A percentile compares a stretch with the other conserved stretches of the same genome.
Evolutionary conservation across 2,329 filamentous ascomycete genomes (phyloP).

Genomic region (Aspergillus calidoustus): DNA sequence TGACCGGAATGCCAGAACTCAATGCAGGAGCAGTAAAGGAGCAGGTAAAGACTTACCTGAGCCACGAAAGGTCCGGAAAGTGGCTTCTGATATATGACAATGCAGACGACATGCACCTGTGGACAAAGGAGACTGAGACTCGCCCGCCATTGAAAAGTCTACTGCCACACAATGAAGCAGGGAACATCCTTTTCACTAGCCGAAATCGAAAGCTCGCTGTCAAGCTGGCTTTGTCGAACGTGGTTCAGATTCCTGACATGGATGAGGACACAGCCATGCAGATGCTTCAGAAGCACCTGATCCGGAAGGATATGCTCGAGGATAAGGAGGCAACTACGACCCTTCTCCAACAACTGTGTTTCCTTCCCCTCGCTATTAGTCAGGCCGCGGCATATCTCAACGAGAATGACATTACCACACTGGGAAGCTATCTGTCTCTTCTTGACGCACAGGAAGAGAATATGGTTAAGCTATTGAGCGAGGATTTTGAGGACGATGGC

Average conservation of each 20-base stretch:
- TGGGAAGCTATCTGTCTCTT: constrained; percentile 6
- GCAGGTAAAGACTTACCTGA: constrained; percentile 17
- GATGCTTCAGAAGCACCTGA: neutral
- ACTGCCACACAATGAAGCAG: constrained; percentile 27
- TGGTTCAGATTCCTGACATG: neutral
- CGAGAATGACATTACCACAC: neutral
- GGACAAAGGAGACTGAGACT: neutral
- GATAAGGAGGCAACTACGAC: constrained; percentile 3
- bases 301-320: constrained; percentile 7
- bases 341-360: constrained; percentile 27
- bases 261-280: neutral
- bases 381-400: constrained; percentile 30
- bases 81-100: constrained; percentile 33
- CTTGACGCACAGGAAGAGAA: constrained; percentile 5
- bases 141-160: constrained; percentile 5
- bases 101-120: constrained; percentile 27
- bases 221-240: constrained; percentile 19
- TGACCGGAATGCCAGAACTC: too few species aligned
- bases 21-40: constrained; percentile 6
- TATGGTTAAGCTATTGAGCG: constrained; percentile 3
- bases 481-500: constrained; percentile 8
- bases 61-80: constrained; percentile 1
- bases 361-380: constrained; percentile 31
- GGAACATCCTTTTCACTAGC: constrained; percentile 33
- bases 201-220: constrained; percentile 24